Conservation (phyloP, 2,329 filamentous ascomycete species). For the Nemania bipapillata region DNA sequence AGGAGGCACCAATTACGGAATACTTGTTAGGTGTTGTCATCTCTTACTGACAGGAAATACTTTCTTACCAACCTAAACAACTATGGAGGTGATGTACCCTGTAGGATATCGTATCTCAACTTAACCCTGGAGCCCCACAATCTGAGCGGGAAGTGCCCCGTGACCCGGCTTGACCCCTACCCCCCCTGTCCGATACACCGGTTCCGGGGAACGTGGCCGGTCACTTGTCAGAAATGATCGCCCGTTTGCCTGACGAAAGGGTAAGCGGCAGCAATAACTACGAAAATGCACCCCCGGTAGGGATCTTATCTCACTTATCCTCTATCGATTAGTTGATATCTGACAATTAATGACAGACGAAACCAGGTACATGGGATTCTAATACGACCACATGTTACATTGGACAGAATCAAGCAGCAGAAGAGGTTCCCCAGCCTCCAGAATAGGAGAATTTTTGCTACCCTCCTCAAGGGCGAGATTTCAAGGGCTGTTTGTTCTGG, state of each 20-base stretch:
- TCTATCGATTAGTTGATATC: constrained; percentile 27
- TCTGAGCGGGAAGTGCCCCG: constrained; percentile 30
- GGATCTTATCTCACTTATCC: constrained; percentile 14
- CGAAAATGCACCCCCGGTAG: neutral
- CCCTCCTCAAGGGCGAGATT: neutral
- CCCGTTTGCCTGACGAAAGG: constrained; percentile 23
- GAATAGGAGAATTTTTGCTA: neutral
- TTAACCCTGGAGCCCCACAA: constrained; percentile 19
- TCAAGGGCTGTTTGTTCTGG: constrained; percentile 9
- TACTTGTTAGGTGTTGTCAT: neutral
- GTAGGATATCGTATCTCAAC: no score
- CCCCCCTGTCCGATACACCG: constrained; percentile 32
- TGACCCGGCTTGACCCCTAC: constrained; percentile 30
- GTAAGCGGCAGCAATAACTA: constrained; percentile 22
- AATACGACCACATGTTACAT: constrained; percentile 22
- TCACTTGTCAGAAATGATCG: constrained; percentile 38
- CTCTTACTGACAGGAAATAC: neutral
- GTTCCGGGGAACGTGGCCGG: constrained; percentile 38
- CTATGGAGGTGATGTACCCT: neutral
- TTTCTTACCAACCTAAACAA: neutral
- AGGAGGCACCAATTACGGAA: neutral
- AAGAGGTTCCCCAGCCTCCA: neutral
- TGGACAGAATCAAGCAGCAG: constrained; percentile 17
- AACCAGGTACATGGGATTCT: constrained; percentile 31
- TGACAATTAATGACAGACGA: constrained; percentile 16